Conservation (phyloP, 108 stramenopile species). For the Skeletonema menzelii region DNA sequence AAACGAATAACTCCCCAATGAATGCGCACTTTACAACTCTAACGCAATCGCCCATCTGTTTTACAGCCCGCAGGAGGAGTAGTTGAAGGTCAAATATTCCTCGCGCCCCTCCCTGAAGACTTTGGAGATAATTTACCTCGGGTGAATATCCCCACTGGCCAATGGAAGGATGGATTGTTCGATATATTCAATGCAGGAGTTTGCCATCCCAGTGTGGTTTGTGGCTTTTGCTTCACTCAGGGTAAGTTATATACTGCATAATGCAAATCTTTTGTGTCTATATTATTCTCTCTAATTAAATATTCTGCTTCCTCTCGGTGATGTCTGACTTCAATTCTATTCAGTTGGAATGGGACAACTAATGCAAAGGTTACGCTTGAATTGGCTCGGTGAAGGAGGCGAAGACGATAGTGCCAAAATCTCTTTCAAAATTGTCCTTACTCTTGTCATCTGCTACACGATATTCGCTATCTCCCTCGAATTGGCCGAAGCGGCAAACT, state of each 20-base stretch:
- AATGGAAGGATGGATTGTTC: constrained; percentile 81
- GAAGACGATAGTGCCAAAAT: constrained; percentile 46
- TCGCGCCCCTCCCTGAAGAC: constrained; percentile 56
- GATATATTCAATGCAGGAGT: constrained; percentile 62
- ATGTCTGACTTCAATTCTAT: not conserved
- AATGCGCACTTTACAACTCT: not conserved
- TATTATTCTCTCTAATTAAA: not conserved
- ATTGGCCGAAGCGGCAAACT: constrained; percentile 44
- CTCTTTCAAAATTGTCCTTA: constrained; percentile 69
- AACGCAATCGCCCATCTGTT: not conserved
- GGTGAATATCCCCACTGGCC: constrained; percentile 67
- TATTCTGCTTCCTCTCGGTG: not conserved
- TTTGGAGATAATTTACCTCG: constrained; percentile 40
- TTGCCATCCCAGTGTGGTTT: constrained; percentile 71
- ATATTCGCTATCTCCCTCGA: constrained; percentile 59
- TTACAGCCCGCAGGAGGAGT: constrained; percentile 71
- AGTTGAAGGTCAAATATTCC: constrained; percentile 74
- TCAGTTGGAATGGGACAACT: constrained; percentile 76
- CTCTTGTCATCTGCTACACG: constrained; percentile 53
- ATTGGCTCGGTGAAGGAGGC: constrained; percentile 76
- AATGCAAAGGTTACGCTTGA: constrained; percentile 80
- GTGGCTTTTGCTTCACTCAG: constrained; percentile 70
- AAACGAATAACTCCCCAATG: not conserved
- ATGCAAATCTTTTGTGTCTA: not conserved
- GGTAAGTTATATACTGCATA: constrained; percentile 36